These are phyloP conservation scores for Athelia sp. DNA, from an alignment of 1,284 basidiomycete species.

Conservation along the genomic window DNA sequence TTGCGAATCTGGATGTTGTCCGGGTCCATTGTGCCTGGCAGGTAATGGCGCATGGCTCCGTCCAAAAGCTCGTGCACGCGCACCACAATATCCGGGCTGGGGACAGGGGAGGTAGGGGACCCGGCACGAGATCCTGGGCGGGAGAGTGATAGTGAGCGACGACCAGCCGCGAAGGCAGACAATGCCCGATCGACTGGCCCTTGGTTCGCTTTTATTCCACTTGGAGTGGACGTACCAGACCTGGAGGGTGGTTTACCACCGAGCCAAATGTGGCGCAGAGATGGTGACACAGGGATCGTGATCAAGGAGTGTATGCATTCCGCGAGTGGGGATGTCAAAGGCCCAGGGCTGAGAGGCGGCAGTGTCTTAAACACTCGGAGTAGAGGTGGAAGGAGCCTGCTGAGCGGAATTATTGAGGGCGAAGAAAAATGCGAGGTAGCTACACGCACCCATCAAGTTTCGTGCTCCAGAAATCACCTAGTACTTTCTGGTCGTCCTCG, in stretches of 20 bases:
- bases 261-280: conserved; percentile 50
- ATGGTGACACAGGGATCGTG: conserved; percentile 57
- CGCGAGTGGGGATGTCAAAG: conserved; percentile 62
- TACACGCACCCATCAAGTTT: conserved; percentile 58
- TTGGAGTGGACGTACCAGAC: conserved; percentile 17
- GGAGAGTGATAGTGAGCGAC: conserved; percentile 41
- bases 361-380: conserved; percentile 59
- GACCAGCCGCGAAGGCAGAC: conserved; percentile 49
- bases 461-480: conserved; percentile 67
- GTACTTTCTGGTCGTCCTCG: conserved; percentile 27
- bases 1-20: conserved; percentile 59
- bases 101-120: conserved; percentile 31
- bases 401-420: neutral
- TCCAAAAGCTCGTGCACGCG: conserved; percentile 66
- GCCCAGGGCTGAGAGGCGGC: conserved; percentile 52
- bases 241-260: conserved; percentile 19
- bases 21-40: conserved; percentile 58
- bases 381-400: conserved; percentile 53
- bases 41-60: conserved; percentile 53
- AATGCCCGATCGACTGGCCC: conserved; percentile 62
- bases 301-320: conserved; percentile 74
- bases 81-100: conserved; percentile 46
- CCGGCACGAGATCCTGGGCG: conserved; percentile 34
- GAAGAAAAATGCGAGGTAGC: neutral
- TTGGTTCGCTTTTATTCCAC: conserved; percentile 15